Base-by-base conservation (phyloP, 2,329 filamentous ascomycete species). In the Penicillium digitatum region DNA sequence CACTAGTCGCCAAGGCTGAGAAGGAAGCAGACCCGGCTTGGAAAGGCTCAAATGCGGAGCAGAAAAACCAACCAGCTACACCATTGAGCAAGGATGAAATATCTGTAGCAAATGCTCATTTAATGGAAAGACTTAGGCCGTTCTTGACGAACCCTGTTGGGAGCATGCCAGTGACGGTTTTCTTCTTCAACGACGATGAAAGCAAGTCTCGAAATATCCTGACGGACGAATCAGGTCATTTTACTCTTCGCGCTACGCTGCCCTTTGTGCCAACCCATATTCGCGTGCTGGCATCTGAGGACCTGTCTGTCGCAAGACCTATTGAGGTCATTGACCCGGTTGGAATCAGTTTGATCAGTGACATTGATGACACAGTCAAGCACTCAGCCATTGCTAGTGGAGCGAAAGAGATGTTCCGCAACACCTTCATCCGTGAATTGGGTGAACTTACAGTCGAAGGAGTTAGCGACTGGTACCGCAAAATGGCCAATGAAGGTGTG, bases 321-420 rank as follows among this genome's bases (percentile, higher is more conserved):
- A 81, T 99, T 42, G 80, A 84, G 38, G 78, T 97, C 48, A 91
- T 88, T 4, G 87, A 93, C 55, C 83, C 88, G 0, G 79, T 78
- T 22, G 94, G 94, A 38, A 83, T 99, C 59, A 97, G 92, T 71
- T 69, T 99, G 55, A 97, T 99, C 70, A 97, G 90, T 70, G 94
- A 99, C 70, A 94, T 99, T 60, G 94, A 99, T 68, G 94, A 99
- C 72, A 99, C 94, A 0, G 87, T 99, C 69, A 99, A 99, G 72
- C 88, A 91, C 66, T 96, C 94, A 20, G 95, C 92, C 54, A 96
- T 99, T 61, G 83, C 85, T 2, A 83, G 83, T 49, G 94, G 95
- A 7, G 88, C 93, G 0, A 87, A 91, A 56, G 94, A 97, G 69
- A 96, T 97, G 58, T 97, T 97, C 72, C 86, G 93, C 55, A 97